Base-by-base conservation (phyloP, 768 basidiomycete genomes). In the Tulasnella sp. region DNA sequence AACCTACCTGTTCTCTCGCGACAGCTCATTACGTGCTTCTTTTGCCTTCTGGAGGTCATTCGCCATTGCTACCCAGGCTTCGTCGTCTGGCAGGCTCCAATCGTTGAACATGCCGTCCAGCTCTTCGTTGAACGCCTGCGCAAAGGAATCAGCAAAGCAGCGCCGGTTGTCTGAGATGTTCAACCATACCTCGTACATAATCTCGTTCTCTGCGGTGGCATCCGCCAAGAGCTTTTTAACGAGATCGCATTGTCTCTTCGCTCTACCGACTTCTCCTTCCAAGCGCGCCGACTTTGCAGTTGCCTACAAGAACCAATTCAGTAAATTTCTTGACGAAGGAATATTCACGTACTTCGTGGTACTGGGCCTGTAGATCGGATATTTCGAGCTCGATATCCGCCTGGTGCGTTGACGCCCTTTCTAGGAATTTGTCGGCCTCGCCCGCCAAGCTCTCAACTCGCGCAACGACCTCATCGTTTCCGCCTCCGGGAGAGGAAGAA, bases 91-190 rank as follows among this genome's bases (percentile, higher is more conserved):
- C 70, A 96, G 87, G 77, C 91, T 88, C 36, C 88, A 89, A 77
- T 96, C 93, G 71, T 91, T 91, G 83, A 90, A 97, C 93, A 97
- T 93, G 22, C 88, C 89, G 79, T 96, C 94, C 39, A 97, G 86
- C 82, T 97, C 95, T 81, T 95, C 94, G 82, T 97, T 97, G 84
- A 97, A 96, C 2, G 93, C 92, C 94, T 96, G 78, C 1, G 22
- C 11, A 31, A 15, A 34, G 1, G 6, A 64, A 29, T 64, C 15
- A 29, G 31, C 25, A 64, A 9, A 64, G 31, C 9, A 64, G 8
- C 31, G 31, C 58, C 11, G 31, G 4, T 25, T 15, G 0, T 15
- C 4, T 34, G 12, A 64, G 14, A 14, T 12, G 1, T 12, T 29
- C 31, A 29, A 19, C 81, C 87, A 29, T 54, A 95, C 94, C 86